These are phyloP conservation scores for Leccinum subtestaceum DNA, from an alignment of 768 basidiomycete species.

Conservation along the genomic window DNA sequence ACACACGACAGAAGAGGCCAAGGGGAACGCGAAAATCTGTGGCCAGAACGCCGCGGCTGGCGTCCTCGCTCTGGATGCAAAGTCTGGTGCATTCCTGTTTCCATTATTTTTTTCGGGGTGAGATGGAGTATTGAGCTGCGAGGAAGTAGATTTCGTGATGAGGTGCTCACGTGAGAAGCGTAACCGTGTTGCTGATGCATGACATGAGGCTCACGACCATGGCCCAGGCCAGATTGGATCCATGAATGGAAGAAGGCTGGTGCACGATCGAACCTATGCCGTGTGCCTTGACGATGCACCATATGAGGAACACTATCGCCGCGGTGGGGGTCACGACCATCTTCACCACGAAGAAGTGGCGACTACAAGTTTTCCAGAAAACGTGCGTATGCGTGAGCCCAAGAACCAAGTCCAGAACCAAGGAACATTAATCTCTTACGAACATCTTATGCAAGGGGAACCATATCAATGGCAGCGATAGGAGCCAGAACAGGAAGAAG, in stretches of 20 bases:
- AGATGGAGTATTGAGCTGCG: conserved; percentile 8
- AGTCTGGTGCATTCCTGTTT: conserved; percentile 69
- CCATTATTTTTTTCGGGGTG: conserved; percentile 3
- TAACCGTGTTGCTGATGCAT: conserved; percentile 79
- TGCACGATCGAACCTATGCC: conserved; percentile 75
- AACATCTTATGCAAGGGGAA: conserved; percentile 81
- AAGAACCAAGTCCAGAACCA: background rate
- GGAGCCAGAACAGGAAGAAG: conserved; percentile 86
- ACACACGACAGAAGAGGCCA: conserved; percentile 71
- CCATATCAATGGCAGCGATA: conserved; percentile 78
- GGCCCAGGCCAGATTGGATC: conserved; percentile 69
- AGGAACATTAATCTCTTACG: conserved; percentile 24
- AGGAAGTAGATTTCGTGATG: background rate
- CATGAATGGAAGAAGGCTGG: conserved; percentile 60
- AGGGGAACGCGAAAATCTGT: conserved; percentile 68
- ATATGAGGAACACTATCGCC: conserved; percentile 69
- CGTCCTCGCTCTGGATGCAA: conserved; percentile 59
- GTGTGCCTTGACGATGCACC: conserved; percentile 74
- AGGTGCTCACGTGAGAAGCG: conserved; percentile 58
- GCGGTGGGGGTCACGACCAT: conserved; percentile 69
- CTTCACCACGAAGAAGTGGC: conserved; percentile 79
- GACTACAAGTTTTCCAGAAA: conserved; percentile 37
- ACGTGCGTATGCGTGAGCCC: background rate
- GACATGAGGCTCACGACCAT: conserved; percentile 73
- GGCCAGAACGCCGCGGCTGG: conserved; percentile 60